A percentile compares a stretch with the other conserved stretches of the same genome.
Conservation (phyloP, 2,329 filamentous ascomycete species). For the Aureobasidium sp. region DNA sequence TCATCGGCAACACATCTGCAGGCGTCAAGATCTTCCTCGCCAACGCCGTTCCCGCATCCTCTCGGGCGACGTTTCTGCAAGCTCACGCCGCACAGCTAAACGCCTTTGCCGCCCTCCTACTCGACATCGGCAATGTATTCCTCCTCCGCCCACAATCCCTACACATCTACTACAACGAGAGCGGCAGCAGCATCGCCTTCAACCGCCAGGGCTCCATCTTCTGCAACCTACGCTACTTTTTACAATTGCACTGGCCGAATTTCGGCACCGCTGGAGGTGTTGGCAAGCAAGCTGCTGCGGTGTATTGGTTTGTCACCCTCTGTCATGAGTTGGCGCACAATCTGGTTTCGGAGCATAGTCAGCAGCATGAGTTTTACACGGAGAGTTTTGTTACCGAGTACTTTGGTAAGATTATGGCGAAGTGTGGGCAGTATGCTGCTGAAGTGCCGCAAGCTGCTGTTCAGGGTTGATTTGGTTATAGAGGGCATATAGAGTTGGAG, state of each 20-base stretch:
- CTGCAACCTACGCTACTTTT: constrained; percentile 85
- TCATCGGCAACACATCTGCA: constrained; percentile 60
- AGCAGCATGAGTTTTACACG: constrained; percentile 77
- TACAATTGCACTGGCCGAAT: constrained; percentile 59
- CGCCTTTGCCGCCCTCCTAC: constrained; percentile 59
- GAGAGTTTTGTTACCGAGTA: constrained; percentile 74
- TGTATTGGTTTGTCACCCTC: constrained; percentile 93
- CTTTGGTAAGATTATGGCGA: constrained; percentile 59
- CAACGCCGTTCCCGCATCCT: constrained; percentile 39
- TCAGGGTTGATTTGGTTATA: not conserved
- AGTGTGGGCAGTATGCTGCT: constrained; percentile 28
- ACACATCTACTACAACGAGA: constrained; percentile 80
- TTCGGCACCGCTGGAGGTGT: constrained; percentile 32
- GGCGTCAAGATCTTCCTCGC: constrained; percentile 67
- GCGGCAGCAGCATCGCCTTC: constrained; percentile 81
- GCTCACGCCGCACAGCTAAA: constrained; percentile 56
- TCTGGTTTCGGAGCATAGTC: constrained; percentile 67
- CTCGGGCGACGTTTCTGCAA: constrained; percentile 51
- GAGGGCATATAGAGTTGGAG: no score
- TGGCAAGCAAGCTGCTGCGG: constrained; percentile 58
- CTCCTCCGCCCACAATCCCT: constrained; percentile 58
- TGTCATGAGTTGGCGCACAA: constrained; percentile 97
- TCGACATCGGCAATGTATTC: constrained; percentile 65
- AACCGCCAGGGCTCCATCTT: constrained; percentile 82
- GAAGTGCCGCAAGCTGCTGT: not conserved